Percentiles rank a stretch among this genome's conserved stretches.
These are phyloP conservation scores for Jaltomata sinuosa DNA, from an alignment of 257 asterid species.

Conservation along the genomic window DNA sequence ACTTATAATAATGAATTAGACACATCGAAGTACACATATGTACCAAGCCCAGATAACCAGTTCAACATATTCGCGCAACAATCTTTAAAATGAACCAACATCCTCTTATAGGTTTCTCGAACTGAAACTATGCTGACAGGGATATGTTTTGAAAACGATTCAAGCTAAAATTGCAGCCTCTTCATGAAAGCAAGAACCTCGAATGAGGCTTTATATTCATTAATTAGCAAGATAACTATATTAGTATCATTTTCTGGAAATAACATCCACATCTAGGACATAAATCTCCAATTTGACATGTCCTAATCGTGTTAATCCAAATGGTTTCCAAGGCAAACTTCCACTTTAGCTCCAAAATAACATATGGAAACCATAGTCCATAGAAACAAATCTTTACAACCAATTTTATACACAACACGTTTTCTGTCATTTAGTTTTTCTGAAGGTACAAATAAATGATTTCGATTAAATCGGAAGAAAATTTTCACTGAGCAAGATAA, in stretches of 20 bases:
- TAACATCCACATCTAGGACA: neutral
- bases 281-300: neutral
- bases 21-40: neutral
- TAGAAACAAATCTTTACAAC: neutral
- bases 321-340: neutral
- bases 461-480: neutral
- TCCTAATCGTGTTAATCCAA: neutral
- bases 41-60: neutral
- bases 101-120: neutral
- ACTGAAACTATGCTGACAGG: neutral
- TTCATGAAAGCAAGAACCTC: neutral
- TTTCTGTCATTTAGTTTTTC: neutral
- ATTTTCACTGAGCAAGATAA: neutral
- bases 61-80: neutral
- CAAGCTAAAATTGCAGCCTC: neutral
- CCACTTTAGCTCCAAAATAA: neutral
- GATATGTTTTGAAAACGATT: neutral
- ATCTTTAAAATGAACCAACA: neutral
- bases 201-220: neutral
- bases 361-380: neutral
- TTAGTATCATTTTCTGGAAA: neutral
- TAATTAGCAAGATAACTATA: neutral
- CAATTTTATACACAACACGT: neutral
- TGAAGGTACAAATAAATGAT: neutral
- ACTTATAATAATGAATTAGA: neutral